Evolutionary conservation across 805 yeast genomes (phyloP), one percentile per base, ranked within the genome.

Genomic region (Candida hungchunana): DNA sequence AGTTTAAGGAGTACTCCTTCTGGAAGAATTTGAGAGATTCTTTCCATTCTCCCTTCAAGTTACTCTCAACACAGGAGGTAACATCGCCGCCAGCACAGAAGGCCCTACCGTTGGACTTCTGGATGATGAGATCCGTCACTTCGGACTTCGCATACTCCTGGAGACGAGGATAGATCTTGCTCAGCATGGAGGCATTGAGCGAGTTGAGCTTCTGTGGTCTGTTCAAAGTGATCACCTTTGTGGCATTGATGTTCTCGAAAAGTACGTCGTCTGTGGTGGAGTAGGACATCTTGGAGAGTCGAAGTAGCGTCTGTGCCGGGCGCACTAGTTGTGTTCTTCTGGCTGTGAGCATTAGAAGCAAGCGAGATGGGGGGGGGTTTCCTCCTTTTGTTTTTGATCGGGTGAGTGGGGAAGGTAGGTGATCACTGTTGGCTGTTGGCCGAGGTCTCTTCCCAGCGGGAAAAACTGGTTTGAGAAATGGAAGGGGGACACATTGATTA

Each of bases 71-170:
- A 51, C 88, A 79, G 33, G 75, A 76, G 26, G 90, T 80, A 29
- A 90, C 95, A 59, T 90, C 98, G 19, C 97, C 98, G 32, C 98
- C 98, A 21, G 97, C 95, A 61, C 97, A 87, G 42, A 90, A 77
- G 2, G 95, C 55, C 35, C 66, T 66, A 19, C 71, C 73, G 7
- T 59, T 62, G 21, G 90, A 81, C 38, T 77, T 79, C 43, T 90
- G 65, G 29, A 93, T 67, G 25, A 90, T 63, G 37, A 85, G 54
- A 44, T 79, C 76, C 39, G 81, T 77, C 14, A 75, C 64, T 30
- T 69, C 70, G 14, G 87, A 76, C 54, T 83, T 82, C 34, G 85
- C 67, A 62, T 80, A 88, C 58, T 89, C 96, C 30, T 71, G 56
- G 42, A 88, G 63, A 25, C 95, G 74, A 16, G 93, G 87, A 24